Evolutionary conservation across 169 alveolate species (phyloP), one percentile per base, ranked within the genome.

Genomic region (Plasmodium knowlesi): DNA sequence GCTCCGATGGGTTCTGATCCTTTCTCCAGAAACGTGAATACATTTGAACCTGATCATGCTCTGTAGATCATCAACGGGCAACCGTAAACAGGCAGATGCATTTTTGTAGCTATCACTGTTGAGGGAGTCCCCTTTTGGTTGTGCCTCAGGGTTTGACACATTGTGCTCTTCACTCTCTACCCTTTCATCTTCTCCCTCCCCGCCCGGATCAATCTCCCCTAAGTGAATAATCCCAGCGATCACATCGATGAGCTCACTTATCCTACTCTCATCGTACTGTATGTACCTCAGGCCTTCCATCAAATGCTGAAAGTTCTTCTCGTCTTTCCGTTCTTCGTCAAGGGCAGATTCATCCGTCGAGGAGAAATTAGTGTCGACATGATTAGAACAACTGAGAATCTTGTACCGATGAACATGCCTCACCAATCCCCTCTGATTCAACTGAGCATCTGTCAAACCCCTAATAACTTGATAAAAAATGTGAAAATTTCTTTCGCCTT

Each of bases 401-500:
- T 71, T 79, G 34, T 88, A 88, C 67, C 50, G 53, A 61, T 88
- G 22, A 32, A 88, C 34, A 43, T 88, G 83, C 41, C 94, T 25
- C 16, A 88, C 53, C 30, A 88, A 34, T 22, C 82, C 70, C 53
- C 94, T 88, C 25, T 88, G 41, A 9, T 28, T 19, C 32, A 88
- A 53, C 46, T 88, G 86, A 6, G 70, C 84, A 39, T 78, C 95
- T 5, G 86, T 83, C 61, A 95, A 95, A 10, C 97, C 97, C 81
- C 92, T 95, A 32, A 97, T 79, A 16, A 94, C 54, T 83, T 97
- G 97, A 94, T 97, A 97, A 97, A 99, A 99, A 76, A 99, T 96
- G 92, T 99, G 99, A 94, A 97, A 99, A 97, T 98, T 99, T 84
- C 99, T 95, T 96, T 99, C 99, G 10, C 98, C 98, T 16, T 94